Evolutionary conservation across 495 filamentous ascomycete genomes (phyloP).

Genomic region (Penicillium tannophilum): DNA sequence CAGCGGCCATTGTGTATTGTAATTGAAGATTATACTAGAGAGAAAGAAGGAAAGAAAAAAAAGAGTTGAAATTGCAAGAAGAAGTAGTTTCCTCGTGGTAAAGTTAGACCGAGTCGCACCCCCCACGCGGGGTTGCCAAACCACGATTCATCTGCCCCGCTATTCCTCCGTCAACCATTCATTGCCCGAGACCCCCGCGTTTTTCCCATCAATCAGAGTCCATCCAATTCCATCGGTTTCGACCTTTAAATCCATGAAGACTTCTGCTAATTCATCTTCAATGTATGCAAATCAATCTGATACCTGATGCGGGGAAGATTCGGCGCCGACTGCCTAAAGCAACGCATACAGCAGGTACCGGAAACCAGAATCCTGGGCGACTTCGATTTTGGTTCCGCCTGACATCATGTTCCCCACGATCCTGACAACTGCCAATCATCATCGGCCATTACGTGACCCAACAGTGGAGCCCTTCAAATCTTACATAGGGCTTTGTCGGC

Average conservation of each 20-base stretch:
- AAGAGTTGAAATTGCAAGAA: background rate
- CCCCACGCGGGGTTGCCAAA: slow-evolving; percentile 3
- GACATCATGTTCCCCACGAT: slow-evolving; percentile 27
- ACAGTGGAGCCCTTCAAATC: slow-evolving; percentile 1
- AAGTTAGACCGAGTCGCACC: background rate
- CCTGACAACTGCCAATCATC: background rate
- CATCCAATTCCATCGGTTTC: background rate
- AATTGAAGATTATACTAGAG: slow-evolving; percentile 2
- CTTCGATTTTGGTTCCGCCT: slow-evolving; percentile 2
- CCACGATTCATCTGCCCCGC: background rate
- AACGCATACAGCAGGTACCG: slow-evolving; percentile 18
- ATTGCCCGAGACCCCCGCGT: background rate
- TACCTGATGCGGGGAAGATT: background rate
- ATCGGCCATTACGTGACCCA: background rate
- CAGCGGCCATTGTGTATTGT: slow-evolving; percentile 30
- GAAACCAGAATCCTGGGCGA: slow-evolving; percentile 39
- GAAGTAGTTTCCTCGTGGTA: slow-evolving; percentile 3
- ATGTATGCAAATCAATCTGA: too few relatives aligned
- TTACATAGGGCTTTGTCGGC: slow-evolving; percentile 7
- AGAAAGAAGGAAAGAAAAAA: slow-evolving; percentile 3
- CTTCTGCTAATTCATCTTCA: background rate
- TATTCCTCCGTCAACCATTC: background rate
- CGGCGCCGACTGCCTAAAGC: slow-evolving; percentile 1
- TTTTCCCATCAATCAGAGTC: slow-evolving; percentile 7
- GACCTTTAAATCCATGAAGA: background rate